These are phyloP conservation scores for Aphanomyces stellatus DNA, from an alignment of 352 stramenopile species.

Conservation along the genomic window DNA sequence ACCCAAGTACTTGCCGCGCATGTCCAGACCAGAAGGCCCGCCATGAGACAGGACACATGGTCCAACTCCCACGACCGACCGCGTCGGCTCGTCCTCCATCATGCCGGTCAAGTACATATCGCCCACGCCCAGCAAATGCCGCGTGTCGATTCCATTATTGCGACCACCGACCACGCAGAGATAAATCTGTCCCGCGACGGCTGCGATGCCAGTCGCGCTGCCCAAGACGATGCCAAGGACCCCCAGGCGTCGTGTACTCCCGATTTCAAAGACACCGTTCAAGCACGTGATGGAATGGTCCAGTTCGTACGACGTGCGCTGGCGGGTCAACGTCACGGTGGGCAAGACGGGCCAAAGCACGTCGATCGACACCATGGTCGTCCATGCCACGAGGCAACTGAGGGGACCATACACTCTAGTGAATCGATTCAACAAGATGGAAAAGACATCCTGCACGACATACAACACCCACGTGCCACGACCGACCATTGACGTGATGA, in stretches of 20 bases:
- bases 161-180: neutral
- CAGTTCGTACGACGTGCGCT: neutral
- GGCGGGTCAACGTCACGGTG: neutral
- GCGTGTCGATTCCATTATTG: too few species aligned
- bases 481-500: neutral
- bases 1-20: neutral
- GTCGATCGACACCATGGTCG: neutral
- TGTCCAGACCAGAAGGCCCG: neutral
- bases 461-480: neutral
- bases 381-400: neutral
- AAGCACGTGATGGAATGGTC: too few species aligned
- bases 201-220: neutral
- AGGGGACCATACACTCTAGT: too few species aligned
- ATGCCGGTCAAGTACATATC: neutral
- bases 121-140: neutral
- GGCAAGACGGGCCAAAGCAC: neutral
- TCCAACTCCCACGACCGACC: too few species aligned
- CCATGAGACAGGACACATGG: neutral
- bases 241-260: neutral
- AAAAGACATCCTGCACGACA: neutral
- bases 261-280: neutral
- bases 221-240: neutral
- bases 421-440: neutral
- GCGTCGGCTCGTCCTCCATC: neutral
- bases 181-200: neutral